Evolutionary conservation across 2,329 filamentous ascomycete genomes (phyloP).

Genomic region (Intubia oerlemansii): DNA sequence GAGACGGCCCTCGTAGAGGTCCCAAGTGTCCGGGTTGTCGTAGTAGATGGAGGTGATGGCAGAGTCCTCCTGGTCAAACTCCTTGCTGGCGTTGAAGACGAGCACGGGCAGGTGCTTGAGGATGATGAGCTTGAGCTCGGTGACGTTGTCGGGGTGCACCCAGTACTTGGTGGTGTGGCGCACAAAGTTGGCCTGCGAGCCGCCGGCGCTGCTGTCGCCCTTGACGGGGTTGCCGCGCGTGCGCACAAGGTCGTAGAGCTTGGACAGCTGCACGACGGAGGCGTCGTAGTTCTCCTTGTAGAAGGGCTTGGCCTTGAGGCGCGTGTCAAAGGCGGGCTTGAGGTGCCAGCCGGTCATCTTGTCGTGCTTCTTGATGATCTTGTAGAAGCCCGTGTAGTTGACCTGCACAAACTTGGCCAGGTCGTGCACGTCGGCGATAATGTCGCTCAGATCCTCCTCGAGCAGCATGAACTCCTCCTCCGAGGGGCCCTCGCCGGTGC

Average conservation of each 20-base stretch:
- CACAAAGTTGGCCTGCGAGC: constrained; percentile 84
- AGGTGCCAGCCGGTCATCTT: constrained; percentile 70
- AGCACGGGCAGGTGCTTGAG: constrained; percentile 92
- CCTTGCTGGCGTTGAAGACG: constrained; percentile 93
- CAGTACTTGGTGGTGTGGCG: constrained; percentile 98
- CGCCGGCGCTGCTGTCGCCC: constrained; percentile 80
- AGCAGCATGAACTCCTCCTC: constrained; percentile 90
- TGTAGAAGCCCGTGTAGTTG: constrained; percentile 98
- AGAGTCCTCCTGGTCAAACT: constrained; percentile 75
- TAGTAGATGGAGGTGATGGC: constrained; percentile 98
- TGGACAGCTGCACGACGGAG: constrained; percentile 85
- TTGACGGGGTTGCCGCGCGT: constrained; percentile 83
- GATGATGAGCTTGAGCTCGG: constrained; percentile 92
- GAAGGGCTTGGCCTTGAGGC: constrained; percentile 89
- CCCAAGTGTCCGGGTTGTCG: constrained; percentile 86
- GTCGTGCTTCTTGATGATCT: constrained; percentile 99
- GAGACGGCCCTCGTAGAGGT: constrained; percentile 78
- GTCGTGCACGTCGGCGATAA: constrained; percentile 96
- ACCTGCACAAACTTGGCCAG: constrained; percentile 94
- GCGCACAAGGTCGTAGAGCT: constrained; percentile 82
- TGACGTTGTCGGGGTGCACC: constrained; percentile 97
- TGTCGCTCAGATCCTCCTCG: constrained; percentile 88
- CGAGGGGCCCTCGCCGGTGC: constrained; percentile 36
- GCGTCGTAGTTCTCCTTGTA: constrained; percentile 98
- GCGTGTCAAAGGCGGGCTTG: constrained; percentile 84